phyloP scores from a whole-genome alignment of 2,329 filamentous ascomycete species.

The Exserohilum rostratum region DNA sequence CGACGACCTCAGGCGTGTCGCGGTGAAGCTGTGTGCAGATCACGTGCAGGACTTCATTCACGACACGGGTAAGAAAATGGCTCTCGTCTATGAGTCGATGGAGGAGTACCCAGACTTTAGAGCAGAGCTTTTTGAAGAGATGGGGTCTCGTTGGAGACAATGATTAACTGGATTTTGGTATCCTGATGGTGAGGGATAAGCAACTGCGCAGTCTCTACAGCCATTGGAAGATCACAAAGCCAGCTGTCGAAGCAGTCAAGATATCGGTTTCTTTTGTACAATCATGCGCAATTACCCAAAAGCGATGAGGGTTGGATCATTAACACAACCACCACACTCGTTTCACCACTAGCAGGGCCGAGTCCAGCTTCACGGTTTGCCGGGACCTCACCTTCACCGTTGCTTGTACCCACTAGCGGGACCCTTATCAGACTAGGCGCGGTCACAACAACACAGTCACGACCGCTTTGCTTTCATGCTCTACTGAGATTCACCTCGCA shows the following conservation, averaged over 20 bases:
- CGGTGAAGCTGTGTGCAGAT: constrained; percentile 37
- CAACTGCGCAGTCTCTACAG: not conserved
- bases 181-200: not conserved
- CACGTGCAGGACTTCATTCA: constrained; percentile 38
- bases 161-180: not conserved
- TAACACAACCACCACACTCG: not conserved
- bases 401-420: not conserved
- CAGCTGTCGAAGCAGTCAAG: not conserved
- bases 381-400: constrained; percentile 3
- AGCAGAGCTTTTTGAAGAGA: constrained; percentile 38
- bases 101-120: constrained; percentile 40
- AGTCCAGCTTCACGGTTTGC: not conserved
- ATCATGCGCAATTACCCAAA: not conserved
- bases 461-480: not conserved
- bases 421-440: not conserved
- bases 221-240: not conserved
- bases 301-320: not conserved
- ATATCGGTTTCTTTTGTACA: not conserved
- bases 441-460: not conserved
- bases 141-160: constrained; percentile 34
- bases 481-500: not conserved
- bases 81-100: constrained; percentile 36
- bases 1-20: constrained; percentile 27
- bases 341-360: not conserved
- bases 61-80: constrained; percentile 33